Base-by-base conservation (phyloP, 1,139 yeast species). In the Kurtzmaniella quercitrusa region DNA sequence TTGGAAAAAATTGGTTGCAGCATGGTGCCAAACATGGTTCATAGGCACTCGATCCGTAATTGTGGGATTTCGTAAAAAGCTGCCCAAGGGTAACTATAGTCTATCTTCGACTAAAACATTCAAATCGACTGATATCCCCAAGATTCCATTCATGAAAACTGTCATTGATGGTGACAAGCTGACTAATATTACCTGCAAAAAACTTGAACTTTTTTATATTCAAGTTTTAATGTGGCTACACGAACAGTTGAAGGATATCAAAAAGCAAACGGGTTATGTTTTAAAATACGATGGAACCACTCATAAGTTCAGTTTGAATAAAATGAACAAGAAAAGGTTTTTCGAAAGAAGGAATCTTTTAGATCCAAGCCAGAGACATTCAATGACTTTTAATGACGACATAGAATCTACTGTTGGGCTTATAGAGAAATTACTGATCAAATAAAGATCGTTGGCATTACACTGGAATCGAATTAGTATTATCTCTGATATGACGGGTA, bases 11-110 rank as follows among this genome's bases (percentile, higher is more conserved):
- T 21, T 36, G 21, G 25, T 21, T 19, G n/a, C 14, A 17, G 23
- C 38, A 3, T 36, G 25, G 23, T 19, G 23, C n/a, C 38, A 36
- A 36, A 36, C 38, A 9, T 21, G 23, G 38, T 36, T 36, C 19
- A 36, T 36, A n/a, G 38, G 25, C 11, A 36, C 17, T 21, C 18
- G 14, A 36, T 10, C 10, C 9, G 10, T 36, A 4, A 36, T 19
- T 36, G 27, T 36, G 5, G 38, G 38, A 2, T 36, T 36, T 36
- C 18, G 38, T 6, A 36, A 19, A 21, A 19, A 19, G 9, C 38
- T 36, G 38, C 23, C 23, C 19, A 36, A 36, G 23, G 38, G 38
- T 2, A 36, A 36, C 16, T 18, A 31, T 16, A 14, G 18, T 15
- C 11, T 31, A 15, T 12, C 36, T 9, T 31, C 18, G 10, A 31